phyloP scores from a whole-genome alignment of 257 asterid species.

The Solanum ossicruentum region DNA sequence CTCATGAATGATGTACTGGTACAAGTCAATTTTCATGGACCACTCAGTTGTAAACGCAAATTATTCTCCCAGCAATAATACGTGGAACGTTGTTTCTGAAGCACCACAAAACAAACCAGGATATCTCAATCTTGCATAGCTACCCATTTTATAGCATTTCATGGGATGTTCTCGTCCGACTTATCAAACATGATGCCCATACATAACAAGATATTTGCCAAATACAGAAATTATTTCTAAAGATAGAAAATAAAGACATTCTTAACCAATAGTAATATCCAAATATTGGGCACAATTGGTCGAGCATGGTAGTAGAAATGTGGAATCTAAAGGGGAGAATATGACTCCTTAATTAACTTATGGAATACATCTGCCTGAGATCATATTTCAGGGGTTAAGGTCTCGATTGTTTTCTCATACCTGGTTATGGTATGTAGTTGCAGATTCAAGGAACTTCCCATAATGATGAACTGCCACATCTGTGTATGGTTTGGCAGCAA shows the following conservation, averaged over 20 bases:
- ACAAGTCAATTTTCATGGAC: not conserved
- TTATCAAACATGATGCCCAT: not conserved
- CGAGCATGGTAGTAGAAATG: not conserved
- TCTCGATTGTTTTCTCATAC: conserved; percentile 10
- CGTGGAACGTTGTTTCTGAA: not conserved
- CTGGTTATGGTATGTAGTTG: conserved; percentile 71
- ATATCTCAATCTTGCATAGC: not conserved
- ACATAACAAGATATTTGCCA: no score
- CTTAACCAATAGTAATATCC: not conserved
- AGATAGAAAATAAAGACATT: not conserved
- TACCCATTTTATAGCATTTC: not conserved
- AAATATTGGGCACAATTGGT: not conserved
- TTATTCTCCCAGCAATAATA: not conserved
- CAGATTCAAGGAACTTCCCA: conserved; percentile 65
- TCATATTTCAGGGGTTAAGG: not conserved
- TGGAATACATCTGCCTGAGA: not conserved
- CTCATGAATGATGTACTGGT: not conserved
- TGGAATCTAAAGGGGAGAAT: not conserved
- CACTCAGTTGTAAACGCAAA: not conserved
- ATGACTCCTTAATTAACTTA: not conserved
- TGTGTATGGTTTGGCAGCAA: conserved; percentile 52
- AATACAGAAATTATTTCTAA: not conserved
- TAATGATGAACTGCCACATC: conserved; percentile 44
- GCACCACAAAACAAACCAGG: not conserved
- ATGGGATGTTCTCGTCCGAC: not conserved